Evolutionary conservation across 2,329 filamentous ascomycete genomes (phyloP).

Genomic region (Alternaria hordeiaustralica): DNA sequence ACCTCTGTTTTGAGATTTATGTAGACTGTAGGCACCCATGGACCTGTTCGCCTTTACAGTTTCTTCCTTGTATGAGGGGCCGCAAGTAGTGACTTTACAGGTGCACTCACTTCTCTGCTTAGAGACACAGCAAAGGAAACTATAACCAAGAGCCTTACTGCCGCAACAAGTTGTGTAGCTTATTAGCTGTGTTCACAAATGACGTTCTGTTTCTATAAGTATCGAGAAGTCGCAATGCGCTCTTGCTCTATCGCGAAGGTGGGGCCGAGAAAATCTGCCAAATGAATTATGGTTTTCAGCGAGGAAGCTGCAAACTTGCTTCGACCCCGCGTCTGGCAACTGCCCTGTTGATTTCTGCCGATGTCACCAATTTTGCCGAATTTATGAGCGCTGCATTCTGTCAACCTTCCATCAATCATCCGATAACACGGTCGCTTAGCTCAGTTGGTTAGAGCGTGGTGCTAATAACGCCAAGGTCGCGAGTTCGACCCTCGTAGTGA

Average conservation of each 20-base stretch:
- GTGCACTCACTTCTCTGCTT: too few relatives aligned
- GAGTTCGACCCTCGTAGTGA: constrained; percentile 34
- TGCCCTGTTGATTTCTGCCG: too few relatives aligned
- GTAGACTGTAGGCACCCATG: not conserved
- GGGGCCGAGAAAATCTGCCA: too few relatives aligned
- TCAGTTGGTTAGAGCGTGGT: constrained; percentile 34
- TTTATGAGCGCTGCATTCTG: accelerated
- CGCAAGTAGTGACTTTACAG: not conserved
- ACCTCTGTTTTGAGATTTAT: not conserved
- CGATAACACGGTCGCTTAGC: constrained; percentile 25
- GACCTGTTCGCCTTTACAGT: not conserved
- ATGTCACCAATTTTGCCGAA: too few relatives aligned
- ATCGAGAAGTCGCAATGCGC: not conserved
- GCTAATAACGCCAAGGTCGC: constrained; percentile 31
- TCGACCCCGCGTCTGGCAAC: not conserved
- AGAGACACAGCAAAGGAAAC: too few relatives aligned
- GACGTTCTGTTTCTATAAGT: not conserved
- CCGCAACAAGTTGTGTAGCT: not conserved
- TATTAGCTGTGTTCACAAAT: not conserved
- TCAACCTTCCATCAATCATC: not conserved
- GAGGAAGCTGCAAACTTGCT: not conserved
- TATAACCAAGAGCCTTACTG: too few relatives aligned
- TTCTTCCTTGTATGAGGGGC: not conserved
- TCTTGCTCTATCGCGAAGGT: not conserved
- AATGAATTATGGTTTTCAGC: not conserved